Conservation (phyloP, 2,329 filamentous ascomycete species). For the Didymella exigua region DNA sequence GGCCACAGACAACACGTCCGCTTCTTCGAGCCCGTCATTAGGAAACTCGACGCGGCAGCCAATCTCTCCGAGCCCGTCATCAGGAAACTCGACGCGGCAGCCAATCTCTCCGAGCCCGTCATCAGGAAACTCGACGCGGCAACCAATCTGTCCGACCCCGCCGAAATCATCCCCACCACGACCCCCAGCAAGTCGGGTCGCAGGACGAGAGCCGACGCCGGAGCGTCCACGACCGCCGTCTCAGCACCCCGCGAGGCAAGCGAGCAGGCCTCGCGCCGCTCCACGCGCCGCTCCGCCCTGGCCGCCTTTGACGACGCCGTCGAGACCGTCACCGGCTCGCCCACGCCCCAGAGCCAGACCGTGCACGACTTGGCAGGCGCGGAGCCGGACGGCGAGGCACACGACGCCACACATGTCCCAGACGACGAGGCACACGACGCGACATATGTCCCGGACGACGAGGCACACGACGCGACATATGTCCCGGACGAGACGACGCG, state of each 20-base stretch:
- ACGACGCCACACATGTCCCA: slow-evolving; percentile 37
- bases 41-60: no score
- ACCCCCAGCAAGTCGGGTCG: slow-evolving; percentile 31
- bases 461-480: slow-evolving; percentile 29
- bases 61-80: no score
- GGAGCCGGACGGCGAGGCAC: not conserved
- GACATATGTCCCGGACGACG: slow-evolving; percentile 34
- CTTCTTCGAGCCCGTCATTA: slow-evolving; percentile 18
- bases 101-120: no score
- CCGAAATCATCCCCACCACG: slow-evolving; percentile 11
- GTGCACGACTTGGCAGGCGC: not conserved
- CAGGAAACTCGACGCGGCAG: no score
- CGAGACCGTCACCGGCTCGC: not conserved
- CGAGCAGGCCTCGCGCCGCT: not conserved
- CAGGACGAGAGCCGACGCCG: not conserved
- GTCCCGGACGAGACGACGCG: slow-evolving; percentile 30
- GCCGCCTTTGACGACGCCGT: slow-evolving; percentile 14
- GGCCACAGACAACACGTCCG: slow-evolving; percentile 34
- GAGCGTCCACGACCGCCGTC: not conserved
- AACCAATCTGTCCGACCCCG: slow-evolving; percentile 12
- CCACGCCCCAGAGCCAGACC: not conserved
- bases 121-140: slow-evolving; percentile 8
- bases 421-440: slow-evolving; percentile 18
- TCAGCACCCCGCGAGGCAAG: not conserved
- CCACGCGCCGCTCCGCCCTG: slow-evolving; percentile 6